These are phyloP conservation scores for Deinandra increscens DNA, from an alignment of 129 eudicot genomes.

Conservation along the genomic window DNA sequence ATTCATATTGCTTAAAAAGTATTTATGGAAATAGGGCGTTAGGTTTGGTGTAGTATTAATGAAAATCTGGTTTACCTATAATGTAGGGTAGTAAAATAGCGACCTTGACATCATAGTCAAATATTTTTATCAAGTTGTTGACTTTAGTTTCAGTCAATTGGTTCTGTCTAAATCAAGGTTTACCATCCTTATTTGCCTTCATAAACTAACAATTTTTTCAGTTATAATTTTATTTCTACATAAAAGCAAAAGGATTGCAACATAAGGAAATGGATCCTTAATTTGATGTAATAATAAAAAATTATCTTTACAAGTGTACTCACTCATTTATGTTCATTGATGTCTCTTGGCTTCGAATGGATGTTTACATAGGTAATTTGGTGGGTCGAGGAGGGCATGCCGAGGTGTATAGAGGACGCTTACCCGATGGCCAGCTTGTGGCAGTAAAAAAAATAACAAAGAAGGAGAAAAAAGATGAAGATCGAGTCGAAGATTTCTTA, in stretches of 20 bases:
- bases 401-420: constrained; percentile 84
- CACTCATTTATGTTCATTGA: background rate
- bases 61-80: constrained; percentile 15
- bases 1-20: no score
- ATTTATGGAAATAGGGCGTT: background rate
- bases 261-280: background rate
- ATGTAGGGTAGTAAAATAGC: constrained; percentile 2
- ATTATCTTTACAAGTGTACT: background rate
- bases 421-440: constrained; percentile 73
- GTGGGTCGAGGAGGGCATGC: constrained; percentile 97
- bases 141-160: constrained; percentile 14
- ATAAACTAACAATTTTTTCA: background rate
- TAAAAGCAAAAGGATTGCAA: background rate
- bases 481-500: constrained; percentile 67
- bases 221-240: no score
- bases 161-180: constrained; percentile 8
- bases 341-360: background rate
- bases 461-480: constrained; percentile 73
- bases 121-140: constrained; percentile 6
- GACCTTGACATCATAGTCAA: constrained; percentile 16
- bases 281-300: background rate
- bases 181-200: background rate
- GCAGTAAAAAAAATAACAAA: constrained; percentile 85
- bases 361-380: constrained; percentile 51
- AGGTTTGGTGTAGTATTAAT: background rate